Percentiles rank a stretch among this genome's conserved stretches.
Evolutionary conservation across 768 basidiomycete genomes (phyloP).

Genomic region (Phylloporus sp.): DNA sequence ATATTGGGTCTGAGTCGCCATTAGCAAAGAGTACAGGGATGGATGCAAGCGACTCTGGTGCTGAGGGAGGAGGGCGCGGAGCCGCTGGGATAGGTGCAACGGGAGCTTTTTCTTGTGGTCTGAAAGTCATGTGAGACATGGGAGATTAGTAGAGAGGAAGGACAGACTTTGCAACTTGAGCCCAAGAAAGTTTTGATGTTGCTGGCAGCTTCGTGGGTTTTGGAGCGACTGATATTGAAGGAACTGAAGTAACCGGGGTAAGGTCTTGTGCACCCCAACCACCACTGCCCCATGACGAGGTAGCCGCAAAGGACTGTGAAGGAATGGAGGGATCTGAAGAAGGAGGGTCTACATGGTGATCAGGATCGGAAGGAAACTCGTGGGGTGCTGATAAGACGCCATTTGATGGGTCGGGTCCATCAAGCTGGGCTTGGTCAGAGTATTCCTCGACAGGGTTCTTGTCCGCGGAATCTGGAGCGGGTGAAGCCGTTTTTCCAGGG

Average conservation of each 20-base stretch:
- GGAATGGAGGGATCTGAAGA: slow-evolving; percentile 8
- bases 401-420: slow-evolving; percentile 18
- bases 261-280: slow-evolving; percentile 34
- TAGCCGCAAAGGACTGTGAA: slow-evolving; percentile 23
- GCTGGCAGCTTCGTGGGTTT: slow-evolving; percentile 55
- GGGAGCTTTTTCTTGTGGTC: slow-evolving; percentile 63
- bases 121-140: slow-evolving; percentile 25
- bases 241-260: slow-evolving; percentile 17
- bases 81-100: slow-evolving; percentile 34
- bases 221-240: slow-evolving; percentile 19
- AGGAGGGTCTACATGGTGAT: slow-evolving; percentile 12
- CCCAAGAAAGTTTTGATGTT: slow-evolving; percentile 80
- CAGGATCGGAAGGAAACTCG: slow-evolving; percentile 16
- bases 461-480: slow-evolving; percentile 34
- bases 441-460: slow-evolving; percentile 19
- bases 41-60: slow-evolving; percentile 20
- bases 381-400: slow-evolving; percentile 3
- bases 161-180: slow-evolving; percentile 66
- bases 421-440: slow-evolving; percentile 9
- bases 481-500: slow-evolving; percentile 26
- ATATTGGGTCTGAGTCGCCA: slow-evolving; percentile 34
- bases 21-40: slow-evolving; percentile 29
- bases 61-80: slow-evolving; percentile 14
- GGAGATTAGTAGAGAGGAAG: background rate
- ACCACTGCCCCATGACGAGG: slow-evolving; percentile 35